Evolutionary conservation across 2,329 filamentous ascomycete genomes (phyloP), one percentile per base, ranked within the genome.

Genomic region (Exophiala lecanii-corni): DNA sequence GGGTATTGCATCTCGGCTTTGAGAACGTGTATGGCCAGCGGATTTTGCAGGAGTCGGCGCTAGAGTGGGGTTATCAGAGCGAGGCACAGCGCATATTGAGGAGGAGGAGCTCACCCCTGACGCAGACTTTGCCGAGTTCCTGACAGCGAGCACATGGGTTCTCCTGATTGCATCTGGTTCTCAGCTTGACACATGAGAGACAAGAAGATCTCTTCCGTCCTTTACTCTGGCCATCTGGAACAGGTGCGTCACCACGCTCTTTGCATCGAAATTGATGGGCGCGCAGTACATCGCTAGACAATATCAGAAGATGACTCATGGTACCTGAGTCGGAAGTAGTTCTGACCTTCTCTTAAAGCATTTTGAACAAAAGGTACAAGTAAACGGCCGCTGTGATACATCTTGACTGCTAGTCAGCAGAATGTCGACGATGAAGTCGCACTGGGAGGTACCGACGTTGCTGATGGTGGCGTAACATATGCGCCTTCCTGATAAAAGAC

Each of bases 201-300:
- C 50, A 53, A 5, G 50, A 53, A 15, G 47, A 53, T 26, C 47
- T 39, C 32, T 53, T 53, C 15, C 50, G 41, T 12, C 50, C 50
- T 50, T 53, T 53, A 19, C 47, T 50, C 32, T 53, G 50, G 19
- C 50, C 50, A 20, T 53, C 47, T 13, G 50, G 50, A 7, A 53
- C 47, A 4, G 50, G 50, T 3, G 50, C 50, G 9, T 45, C 47
- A 6, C 50, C 50, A 20, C 50, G 43, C 39, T 53, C 50, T 39
- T 53, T 53, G 39, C 50, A 53, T 20, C 50, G 41, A 39, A 50
- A 50, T 26, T 53, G 50, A 39, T 53, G 50, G 17, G 50, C 50
- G 13, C 50, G 50, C 17, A 53, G 47, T 3, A 53, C 50, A 31
- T 53, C 50, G 39, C 50, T 53, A 13, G 16, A 3, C 12, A 19